Percentiles rank a stretch among this genome's conserved stretches.
Conservation (phyloP, 129 eudicot species). For the Lonicera japonica region DNA sequence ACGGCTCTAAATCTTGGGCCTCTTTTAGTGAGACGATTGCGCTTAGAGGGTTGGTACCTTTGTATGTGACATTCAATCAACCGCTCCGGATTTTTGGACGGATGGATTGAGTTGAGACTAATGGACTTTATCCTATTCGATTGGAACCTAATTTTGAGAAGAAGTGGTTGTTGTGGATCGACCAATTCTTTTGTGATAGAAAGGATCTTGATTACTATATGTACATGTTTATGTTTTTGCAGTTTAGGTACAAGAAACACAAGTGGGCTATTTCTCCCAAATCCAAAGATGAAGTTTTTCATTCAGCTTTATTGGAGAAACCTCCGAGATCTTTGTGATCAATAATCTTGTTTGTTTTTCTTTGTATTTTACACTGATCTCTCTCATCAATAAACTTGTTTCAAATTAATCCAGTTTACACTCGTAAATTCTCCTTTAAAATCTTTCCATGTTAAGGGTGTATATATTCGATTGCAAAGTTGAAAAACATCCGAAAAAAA, state of each 20-base stretch:
- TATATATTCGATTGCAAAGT: too few species aligned
- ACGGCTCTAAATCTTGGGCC: conserved; percentile 93
- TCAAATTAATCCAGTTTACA: background rate
- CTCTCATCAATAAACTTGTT: background rate
- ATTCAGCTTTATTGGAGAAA: too few species aligned
- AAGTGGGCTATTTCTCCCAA: too few species aligned
- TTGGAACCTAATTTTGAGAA: conserved; percentile 89
- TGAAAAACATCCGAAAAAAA: too few species aligned
- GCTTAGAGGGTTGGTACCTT: conserved; percentile 78
- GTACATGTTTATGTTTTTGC: too few species aligned
- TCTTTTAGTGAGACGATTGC: conserved; percentile 93
- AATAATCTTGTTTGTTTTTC: too few species aligned
- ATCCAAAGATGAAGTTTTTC: too few species aligned
- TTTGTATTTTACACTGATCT: conserved; percentile 5
- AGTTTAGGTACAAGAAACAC: too few species aligned
- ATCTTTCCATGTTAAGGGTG: too few species aligned
- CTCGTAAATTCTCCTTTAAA: too few species aligned
- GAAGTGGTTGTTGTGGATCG: conserved; percentile 94
- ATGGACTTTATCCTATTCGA: conserved; percentile 86
- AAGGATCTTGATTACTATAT: conserved; percentile 79
- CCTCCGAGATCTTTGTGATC: too few species aligned
- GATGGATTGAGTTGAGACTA: conserved; percentile 83
- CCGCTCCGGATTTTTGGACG: conserved; percentile 92
- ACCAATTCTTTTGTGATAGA: conserved; percentile 75
- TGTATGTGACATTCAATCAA: conserved; percentile 72